These are phyloP conservation scores for Ganoderma lingzhi DNA, from an alignment of 1,284 basidiomycete species.

Conservation along the genomic window DNA sequence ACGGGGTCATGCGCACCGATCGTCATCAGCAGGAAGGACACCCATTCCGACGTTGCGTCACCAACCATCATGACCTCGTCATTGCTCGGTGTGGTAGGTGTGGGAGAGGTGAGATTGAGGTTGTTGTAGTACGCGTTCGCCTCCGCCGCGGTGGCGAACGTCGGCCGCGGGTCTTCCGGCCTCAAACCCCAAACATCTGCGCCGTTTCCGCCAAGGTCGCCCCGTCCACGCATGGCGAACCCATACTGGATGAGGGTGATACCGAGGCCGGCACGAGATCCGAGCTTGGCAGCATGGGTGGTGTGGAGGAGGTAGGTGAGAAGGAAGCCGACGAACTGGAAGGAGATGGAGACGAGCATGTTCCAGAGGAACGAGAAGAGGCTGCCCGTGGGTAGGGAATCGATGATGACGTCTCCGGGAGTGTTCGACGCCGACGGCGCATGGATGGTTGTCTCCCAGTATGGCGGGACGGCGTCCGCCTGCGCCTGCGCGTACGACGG, in stretches of 20 bases:
- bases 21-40: slow-evolving; percentile 95
- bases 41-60: slow-evolving; percentile 82
- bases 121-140: slow-evolving; percentile 55
- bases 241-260: slow-evolving; percentile 96
- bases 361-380: slow-evolving; percentile 94
- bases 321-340: slow-evolving; percentile 98
- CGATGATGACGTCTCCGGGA: slow-evolving; percentile 77
- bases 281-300: slow-evolving; percentile 95
- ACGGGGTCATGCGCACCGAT: slow-evolving; percentile 60
- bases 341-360: slow-evolving; percentile 91
- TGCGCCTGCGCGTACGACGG: slow-evolving; percentile 93
- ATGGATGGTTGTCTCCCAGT: slow-evolving; percentile 98
- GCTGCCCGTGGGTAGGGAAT: slow-evolving; percentile 79
- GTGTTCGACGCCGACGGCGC: slow-evolving; percentile 64
- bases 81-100: slow-evolving; percentile 22
- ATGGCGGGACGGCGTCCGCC: slow-evolving; percentile 94
- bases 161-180: slow-evolving; percentile 44
- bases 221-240: slow-evolving; percentile 75
- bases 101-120: slow-evolving; percentile 35
- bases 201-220: slow-evolving; percentile 41
- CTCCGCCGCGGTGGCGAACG: slow-evolving; percentile 54
- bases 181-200: slow-evolving; percentile 33
- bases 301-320: slow-evolving; percentile 94
- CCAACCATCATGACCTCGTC: slow-evolving; percentile 33
- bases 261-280: slow-evolving; percentile 93